These are phyloP conservation scores for Plasmopara muralis DNA, from an alignment of 352 stramenopile species.

Conservation along the genomic window DNA sequence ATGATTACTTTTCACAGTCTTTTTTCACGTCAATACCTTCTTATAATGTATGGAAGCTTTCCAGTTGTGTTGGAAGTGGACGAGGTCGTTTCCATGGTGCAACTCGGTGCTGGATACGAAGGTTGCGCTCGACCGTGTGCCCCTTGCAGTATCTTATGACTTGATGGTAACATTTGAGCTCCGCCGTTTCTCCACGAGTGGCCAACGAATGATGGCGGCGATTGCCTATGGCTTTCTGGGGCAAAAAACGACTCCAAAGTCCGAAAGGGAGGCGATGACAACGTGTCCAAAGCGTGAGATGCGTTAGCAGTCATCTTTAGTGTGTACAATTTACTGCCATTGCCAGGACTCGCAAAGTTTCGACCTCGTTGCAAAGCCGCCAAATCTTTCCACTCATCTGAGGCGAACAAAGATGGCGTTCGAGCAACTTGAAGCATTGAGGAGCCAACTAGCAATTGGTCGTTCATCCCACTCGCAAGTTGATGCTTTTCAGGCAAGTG, in stretches of 20 bases:
- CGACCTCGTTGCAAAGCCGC: conserved; percentile 10
- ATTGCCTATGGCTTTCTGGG: conserved; percentile 2
- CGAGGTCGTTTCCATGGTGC: conserved; percentile 6
- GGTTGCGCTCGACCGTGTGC: conserved; percentile 5
- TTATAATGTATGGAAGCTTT: conserved; percentile 42
- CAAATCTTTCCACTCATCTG: conserved; percentile 10
- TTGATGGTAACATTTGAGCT: conserved; percentile 15
- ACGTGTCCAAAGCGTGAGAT: conserved; percentile 15
- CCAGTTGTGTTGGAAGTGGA: conserved; percentile 11
- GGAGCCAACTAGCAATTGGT: conserved; percentile 6
- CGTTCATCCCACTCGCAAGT: conserved; percentile 8
- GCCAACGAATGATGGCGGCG: conserved; percentile 13
- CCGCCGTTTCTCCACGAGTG: conserved; percentile 17
- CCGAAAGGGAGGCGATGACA: conserved; percentile 13
- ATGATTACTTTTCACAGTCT: conserved; percentile 6
- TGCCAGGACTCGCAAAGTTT: conserved; percentile 7
- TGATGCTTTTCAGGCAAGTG: conserved; percentile 15
- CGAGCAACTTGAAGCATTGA: conserved; percentile 8
- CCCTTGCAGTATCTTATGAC: conserved; percentile 6
- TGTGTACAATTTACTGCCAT: conserved; percentile 11
- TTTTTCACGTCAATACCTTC: conserved; percentile 19
- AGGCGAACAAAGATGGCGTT: conserved; percentile 4
- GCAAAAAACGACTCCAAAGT: conserved; percentile 50
- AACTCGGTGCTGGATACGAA: conserved; percentile 10
- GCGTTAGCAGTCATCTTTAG: conserved; percentile 13